A percentile compares a stretch with the other conserved stretches of the same genome.
These are phyloP conservation scores for Capsella rubella DNA, from an alignment of 441 rosid genomes.

Conservation along the genomic window DNA sequence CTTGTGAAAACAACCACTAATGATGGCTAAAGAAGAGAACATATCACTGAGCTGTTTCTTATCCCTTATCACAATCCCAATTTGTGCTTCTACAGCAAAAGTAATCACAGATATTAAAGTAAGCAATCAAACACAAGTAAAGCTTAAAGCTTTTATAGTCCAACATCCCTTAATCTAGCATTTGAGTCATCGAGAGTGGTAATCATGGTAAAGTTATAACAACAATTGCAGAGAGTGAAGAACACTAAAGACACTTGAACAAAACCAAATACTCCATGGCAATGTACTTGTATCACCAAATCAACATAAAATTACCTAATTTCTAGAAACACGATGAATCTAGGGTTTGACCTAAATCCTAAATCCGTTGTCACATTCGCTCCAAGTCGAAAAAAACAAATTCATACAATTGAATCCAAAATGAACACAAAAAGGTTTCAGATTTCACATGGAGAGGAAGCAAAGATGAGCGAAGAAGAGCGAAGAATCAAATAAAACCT, in stretches of 20 bases:
- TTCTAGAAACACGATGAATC: constrained; percentile 1
- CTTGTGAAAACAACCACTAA: background rate
- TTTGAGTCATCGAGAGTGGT: background rate
- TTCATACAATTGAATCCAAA: background rate
- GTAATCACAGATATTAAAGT: background rate
- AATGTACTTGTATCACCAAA: background rate
- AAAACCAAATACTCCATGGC: background rate
- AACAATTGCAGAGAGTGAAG: background rate
- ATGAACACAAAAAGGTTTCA: background rate
- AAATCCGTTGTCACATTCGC: background rate
- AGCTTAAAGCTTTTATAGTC: background rate
- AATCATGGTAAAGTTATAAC: background rate
- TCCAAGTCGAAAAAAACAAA: background rate
- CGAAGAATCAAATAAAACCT: constrained; percentile 45
- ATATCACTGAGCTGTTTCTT: background rate
- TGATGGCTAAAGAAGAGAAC: background rate
- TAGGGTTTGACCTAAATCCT: constrained; percentile 35
- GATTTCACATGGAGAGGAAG: background rate
- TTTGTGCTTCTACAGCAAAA: background rate
- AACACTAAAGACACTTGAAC: constrained; percentile 9
- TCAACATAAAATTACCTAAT: background rate
- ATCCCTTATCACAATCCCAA: background rate
- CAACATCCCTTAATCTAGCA: background rate
- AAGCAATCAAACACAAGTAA: background rate
- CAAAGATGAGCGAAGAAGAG: constrained; percentile 3